Evolutionary conservation across 257 asterid genomes (phyloP).

Genomic region (Craterostigma plantagineum): DNA sequence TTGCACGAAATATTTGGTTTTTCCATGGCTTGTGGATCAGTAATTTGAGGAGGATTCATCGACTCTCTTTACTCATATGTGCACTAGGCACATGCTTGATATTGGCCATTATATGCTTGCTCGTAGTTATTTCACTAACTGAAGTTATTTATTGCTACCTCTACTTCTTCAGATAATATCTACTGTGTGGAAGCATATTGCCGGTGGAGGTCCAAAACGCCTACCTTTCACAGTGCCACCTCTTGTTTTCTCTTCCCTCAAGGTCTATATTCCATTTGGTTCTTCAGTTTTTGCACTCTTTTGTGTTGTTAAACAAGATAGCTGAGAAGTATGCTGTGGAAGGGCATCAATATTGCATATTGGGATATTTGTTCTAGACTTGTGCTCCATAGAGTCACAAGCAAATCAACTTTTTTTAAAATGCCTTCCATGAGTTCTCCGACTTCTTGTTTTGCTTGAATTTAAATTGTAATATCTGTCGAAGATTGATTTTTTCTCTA

Average conservation of each 20-base stretch:
- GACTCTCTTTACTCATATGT: no score
- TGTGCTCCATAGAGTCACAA: no score
- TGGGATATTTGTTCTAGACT: no score
- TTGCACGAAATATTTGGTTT: no score
- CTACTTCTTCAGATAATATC: constrained; percentile 53
- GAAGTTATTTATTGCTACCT: not conserved
- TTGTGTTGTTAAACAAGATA: no score
- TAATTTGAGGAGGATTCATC: no score
- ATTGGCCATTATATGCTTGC: constrained; percentile 6
- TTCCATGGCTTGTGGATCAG: no score
- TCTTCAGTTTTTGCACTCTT: not conserved
- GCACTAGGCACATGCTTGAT: not conserved
- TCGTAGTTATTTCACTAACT: not conserved
- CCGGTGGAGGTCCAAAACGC: constrained; percentile 80
- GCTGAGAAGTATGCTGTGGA: no score
- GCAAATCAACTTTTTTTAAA: no score
- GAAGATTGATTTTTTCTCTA: no score
- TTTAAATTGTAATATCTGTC: constrained; percentile 4
- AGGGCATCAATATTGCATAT: no score
- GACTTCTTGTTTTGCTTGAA: not conserved
- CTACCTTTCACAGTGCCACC: constrained; percentile 84
- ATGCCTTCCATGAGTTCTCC: no score
- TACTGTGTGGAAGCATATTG: constrained; percentile 64
- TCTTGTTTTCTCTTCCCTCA: constrained; percentile 75
- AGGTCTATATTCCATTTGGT: constrained; percentile 28